Conservation (phyloP, 257 asterid genomes). For the Petunia secreta region DNA sequence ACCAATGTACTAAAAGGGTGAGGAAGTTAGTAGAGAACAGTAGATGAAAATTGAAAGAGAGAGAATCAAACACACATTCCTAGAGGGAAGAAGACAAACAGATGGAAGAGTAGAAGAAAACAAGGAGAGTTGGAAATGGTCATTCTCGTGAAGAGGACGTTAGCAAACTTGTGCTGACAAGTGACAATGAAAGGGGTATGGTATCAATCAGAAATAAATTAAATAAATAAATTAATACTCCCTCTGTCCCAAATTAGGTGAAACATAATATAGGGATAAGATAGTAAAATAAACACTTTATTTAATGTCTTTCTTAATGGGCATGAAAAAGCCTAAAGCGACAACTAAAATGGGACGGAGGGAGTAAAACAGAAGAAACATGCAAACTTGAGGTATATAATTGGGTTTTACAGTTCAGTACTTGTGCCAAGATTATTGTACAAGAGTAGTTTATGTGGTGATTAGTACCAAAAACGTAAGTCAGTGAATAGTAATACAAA, state of each 20-base stretch:
- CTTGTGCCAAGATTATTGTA: no score
- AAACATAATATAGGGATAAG: not conserved
- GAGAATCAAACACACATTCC: constrained; percentile 57
- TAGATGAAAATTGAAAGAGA: constrained; percentile 22
- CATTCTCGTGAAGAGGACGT: constrained; percentile 65
- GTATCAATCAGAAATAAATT: not conserved
- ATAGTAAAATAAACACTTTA: no score
- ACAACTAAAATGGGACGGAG: no score
- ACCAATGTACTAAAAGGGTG: constrained; percentile 16
- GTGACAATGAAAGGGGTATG: constrained; percentile 31
- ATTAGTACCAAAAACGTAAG: no score
- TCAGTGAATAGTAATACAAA: no score
- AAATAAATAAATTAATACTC: not conserved
- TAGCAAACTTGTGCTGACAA: constrained; percentile 33
- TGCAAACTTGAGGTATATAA: no score
- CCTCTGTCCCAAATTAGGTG: no score
- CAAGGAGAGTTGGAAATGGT: constrained; percentile 61
- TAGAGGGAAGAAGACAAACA: constrained; percentile 54
- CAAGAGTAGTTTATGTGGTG: no score
- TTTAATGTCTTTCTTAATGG: no score
- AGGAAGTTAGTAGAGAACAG: not conserved
- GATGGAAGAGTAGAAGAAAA: constrained; percentile 57
- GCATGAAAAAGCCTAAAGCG: no score
- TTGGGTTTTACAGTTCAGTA: no score
- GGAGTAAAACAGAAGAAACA: no score